Percentiles rank a stretch among this genome's conserved stretches.
Evolutionary conservation across 345 rosid genomes (phyloP).

Genomic region (rapeseed (Brassica napus)): Da-Ae NC_063439.1:3069001-3069500

Average conservation of each 20-base stretch:
- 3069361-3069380: slow-evolving; percentile 8
- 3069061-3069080: slow-evolving; percentile 94
- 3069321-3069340: slow-evolving; percentile 3
- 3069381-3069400: slow-evolving; percentile 4
- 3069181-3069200: background rate
- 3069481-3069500: slow-evolving; percentile 89
- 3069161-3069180: slow-evolving; percentile 11
- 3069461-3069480: slow-evolving; percentile 87
- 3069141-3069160: slow-evolving; percentile 1
- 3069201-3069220: slow-evolving; percentile 21
- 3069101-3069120: slow-evolving; percentile 77
- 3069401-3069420: background rate
- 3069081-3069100: slow-evolving; percentile 59
- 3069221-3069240: slow-evolving; percentile 68
- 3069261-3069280: slow-evolving; percentile 99
- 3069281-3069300: slow-evolving; percentile 90
- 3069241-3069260: slow-evolving; percentile 96
- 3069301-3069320: slow-evolving; percentile 58
- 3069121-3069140: slow-evolving; percentile 64
- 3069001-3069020: slow-evolving; percentile 7
- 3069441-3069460: slow-evolving; percentile 95
- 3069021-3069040: slow-evolving; percentile 92
- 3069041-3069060: slow-evolving; percentile 93
- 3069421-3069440: slow-evolving; percentile 56
- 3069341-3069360: background rate